A percentile compares a stretch with the other conserved stretches of the same genome.
Conservation (phyloP, 2,329 filamentous ascomycete species). For the Thermomyces lanuginosus region DNA sequence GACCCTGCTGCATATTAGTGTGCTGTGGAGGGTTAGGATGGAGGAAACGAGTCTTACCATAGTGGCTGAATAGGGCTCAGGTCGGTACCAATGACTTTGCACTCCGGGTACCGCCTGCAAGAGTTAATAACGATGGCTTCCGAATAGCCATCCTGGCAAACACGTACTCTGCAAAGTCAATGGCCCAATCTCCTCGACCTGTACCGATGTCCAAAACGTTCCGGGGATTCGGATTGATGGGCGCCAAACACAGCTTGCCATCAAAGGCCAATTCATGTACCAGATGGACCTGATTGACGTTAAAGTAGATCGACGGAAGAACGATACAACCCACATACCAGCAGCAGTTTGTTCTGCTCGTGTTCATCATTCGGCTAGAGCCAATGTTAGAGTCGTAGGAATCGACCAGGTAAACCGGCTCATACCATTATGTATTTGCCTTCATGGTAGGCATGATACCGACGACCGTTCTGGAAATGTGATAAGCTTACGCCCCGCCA, state of each 20-base stretch:
- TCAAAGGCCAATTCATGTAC: slow-evolving; percentile 7
- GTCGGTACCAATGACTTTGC: slow-evolving; percentile 7
- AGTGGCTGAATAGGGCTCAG: slow-evolving; percentile 8
- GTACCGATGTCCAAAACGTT: slow-evolving; percentile 8
- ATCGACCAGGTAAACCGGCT: background rate
- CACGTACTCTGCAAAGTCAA: slow-evolving; percentile 7
- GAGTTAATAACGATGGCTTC: background rate
- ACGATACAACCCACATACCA: slow-evolving; percentile 3
- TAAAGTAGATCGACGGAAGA: background rate
- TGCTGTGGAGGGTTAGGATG: background rate
- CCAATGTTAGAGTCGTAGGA: background rate
- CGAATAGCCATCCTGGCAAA: too few relatives aligned
- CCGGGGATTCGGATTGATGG: slow-evolving; percentile 5
- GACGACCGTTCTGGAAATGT: slow-evolving; percentile 6
- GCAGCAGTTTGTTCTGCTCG: slow-evolving; percentile 7
- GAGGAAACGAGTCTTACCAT: slow-evolving; percentile 4
- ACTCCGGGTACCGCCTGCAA: slow-evolving; percentile 1
- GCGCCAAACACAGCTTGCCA: slow-evolving; percentile 7
- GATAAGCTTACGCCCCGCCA: too few relatives aligned
- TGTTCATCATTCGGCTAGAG: slow-evolving; percentile 7
- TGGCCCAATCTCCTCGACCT: slow-evolving; percentile 8
- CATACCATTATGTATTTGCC: slow-evolving; percentile 9
- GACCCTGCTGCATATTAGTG: slow-evolving; percentile 7
- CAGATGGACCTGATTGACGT: slow-evolving; percentile 5
- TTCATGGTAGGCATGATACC: slow-evolving; percentile 8